A percentile compares a stretch with the other conserved stretches of the same genome.
Conservation (phyloP, 306 rosid genomes). For the Rosa persica region DNA sequence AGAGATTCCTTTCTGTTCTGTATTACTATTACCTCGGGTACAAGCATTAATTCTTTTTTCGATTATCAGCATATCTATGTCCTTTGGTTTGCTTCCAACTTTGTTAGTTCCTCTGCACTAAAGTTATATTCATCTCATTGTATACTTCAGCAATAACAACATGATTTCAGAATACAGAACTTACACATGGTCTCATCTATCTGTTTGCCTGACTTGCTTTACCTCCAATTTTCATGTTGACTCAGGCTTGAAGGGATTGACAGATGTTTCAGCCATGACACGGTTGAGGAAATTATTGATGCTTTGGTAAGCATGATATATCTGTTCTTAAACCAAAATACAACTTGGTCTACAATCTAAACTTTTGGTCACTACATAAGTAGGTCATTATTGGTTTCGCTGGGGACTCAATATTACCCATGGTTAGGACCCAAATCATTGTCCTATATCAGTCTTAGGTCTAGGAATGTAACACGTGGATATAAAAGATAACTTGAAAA, state of each 20-base stretch:
- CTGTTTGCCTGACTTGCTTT: conserved; percentile 16
- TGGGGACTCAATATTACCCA: background rate
- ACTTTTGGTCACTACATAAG: background rate
- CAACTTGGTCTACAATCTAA: background rate
- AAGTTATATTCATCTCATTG: background rate
- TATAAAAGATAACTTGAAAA: conserved; percentile 2
- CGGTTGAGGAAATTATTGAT: conserved; percentile 84
- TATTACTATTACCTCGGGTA: too few species aligned
- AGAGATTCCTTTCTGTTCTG: too few species aligned
- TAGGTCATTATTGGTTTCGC: background rate
- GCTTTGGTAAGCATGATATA: conserved; percentile 70
- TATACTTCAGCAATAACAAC: background rate
- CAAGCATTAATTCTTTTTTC: background rate
- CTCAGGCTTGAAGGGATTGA: conserved; percentile 70
- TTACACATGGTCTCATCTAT: background rate
- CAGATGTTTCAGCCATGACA: conserved; percentile 78
- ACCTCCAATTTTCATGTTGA: conserved; percentile 20
- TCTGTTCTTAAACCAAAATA: background rate
- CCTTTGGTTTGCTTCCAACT: background rate
- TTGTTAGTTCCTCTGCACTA: background rate
- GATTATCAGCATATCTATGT: background rate
- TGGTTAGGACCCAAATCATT: background rate
- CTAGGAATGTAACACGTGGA: background rate
- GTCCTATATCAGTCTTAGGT: background rate
- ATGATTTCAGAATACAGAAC: background rate